These are phyloP conservation scores for Cladosporium sp. DNA, from an alignment of 2,329 filamentous ascomycete genomes.

Conservation along the genomic window DNA sequence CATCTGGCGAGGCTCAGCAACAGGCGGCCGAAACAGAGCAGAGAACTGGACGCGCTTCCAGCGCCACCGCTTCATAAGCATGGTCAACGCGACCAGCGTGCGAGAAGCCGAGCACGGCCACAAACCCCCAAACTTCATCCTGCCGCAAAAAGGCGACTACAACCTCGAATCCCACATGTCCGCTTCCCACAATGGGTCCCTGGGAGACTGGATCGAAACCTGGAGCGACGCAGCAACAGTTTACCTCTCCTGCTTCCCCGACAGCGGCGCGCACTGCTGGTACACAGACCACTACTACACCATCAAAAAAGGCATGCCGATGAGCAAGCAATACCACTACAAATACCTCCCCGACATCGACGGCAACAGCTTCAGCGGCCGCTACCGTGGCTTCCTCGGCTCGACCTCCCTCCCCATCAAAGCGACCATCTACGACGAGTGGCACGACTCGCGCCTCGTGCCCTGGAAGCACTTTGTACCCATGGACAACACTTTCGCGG, in stretches of 20 bases:
- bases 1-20: constrained; percentile 53
- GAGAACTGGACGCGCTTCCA: constrained; percentile 73
- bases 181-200: constrained; percentile 27
- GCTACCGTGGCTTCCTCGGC: constrained; percentile 59
- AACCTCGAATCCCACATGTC: constrained; percentile 31
- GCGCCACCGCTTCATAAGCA: constrained; percentile 72
- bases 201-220: constrained; percentile 45
- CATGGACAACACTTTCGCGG: constrained; percentile 72
- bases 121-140: constrained; percentile 42
- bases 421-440: constrained; percentile 75
- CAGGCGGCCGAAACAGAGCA: constrained; percentile 49
- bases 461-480: constrained; percentile 82
- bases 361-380: constrained; percentile 56
- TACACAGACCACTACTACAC: constrained; percentile 49
- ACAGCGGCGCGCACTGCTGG: constrained; percentile 44
- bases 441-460: constrained; percentile 70
- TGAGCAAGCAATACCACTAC: constrained; percentile 50
- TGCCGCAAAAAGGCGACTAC: constrained; percentile 45
- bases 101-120: constrained; percentile 48
- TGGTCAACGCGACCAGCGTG: constrained; percentile 69
- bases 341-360: constrained; percentile 79
- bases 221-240: constrained; percentile 48
- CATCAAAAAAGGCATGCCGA: constrained; percentile 37
- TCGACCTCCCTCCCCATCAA: constrained; percentile 74
- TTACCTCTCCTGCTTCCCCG: constrained; percentile 49